These are phyloP conservation scores for Coemansia sp. DNA, from an alignment of 192 early-diverging fungal species.

Conservation along the genomic window DNA sequence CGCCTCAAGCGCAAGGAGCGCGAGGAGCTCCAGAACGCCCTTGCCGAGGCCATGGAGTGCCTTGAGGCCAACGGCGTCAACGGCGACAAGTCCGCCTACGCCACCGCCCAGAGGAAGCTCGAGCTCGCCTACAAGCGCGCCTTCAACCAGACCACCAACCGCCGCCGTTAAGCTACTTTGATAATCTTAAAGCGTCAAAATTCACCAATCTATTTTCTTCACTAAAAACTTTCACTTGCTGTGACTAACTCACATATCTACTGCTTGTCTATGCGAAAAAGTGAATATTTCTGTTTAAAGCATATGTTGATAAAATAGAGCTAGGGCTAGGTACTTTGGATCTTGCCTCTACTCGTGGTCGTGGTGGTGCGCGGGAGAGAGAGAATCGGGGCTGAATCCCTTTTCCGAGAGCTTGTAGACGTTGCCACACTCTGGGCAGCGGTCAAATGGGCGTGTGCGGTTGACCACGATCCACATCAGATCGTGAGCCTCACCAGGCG, in stretches of 20 bases:
- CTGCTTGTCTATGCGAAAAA: neutral
- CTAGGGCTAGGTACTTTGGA: neutral
- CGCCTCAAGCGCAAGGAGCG: conserved; percentile 74
- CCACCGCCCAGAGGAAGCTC: conserved; percentile 70
- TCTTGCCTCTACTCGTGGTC: conserved; percentile 14
- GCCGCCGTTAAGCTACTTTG: conserved; percentile 34
- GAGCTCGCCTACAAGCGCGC: conserved; percentile 69
- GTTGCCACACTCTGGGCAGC: conserved; percentile 94
- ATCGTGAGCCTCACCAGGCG: conserved; percentile 92
- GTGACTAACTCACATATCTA: neutral
- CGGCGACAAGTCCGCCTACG: conserved; percentile 64
- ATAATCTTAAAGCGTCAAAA: neutral
- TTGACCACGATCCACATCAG: conserved; percentile 88
- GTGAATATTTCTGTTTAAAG: neutral
- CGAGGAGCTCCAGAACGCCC: conserved; percentile 70
- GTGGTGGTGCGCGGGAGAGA: conserved; percentile 20
- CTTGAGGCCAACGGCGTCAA: conserved; percentile 64
- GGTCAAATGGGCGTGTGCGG: conserved; percentile 74
- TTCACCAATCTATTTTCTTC: neutral
- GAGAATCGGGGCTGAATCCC: conserved; percentile 43
- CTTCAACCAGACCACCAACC: conserved; percentile 50
- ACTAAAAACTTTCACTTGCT: neutral
- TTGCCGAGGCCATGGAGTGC: conserved; percentile 75
- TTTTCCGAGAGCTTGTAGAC: conserved; percentile 66
- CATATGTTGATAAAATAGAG: conserved; percentile 11